phyloP scores from a whole-genome alignment of 139 green algal genomes.

The Trebouxia sp. region DNA sequence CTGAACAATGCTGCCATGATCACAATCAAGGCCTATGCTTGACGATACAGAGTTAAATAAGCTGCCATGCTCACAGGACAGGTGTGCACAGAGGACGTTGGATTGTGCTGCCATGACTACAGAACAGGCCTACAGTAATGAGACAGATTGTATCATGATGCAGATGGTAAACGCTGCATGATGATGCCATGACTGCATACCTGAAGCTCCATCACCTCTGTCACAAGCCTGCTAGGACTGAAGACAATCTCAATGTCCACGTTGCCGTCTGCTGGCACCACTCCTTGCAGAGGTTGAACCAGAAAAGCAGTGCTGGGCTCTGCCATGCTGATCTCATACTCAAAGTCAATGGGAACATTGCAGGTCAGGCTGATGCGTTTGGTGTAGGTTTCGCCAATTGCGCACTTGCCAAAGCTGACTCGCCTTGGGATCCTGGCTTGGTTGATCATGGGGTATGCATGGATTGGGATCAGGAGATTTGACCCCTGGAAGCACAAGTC shows the following conservation, averaged over 20 bases:
- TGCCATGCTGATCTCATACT: conserved; percentile 41
- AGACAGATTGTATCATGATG: no score
- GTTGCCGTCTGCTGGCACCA: conserved; percentile 47
- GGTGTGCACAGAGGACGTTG: no score
- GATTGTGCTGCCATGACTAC: no score
- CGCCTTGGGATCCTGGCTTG: conserved; percentile 56
- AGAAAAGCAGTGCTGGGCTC: conserved; percentile 10
- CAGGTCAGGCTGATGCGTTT: conserved; percentile 54
- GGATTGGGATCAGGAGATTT: conserved; percentile 63
- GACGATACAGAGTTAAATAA: no score
- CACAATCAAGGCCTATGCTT: no score
- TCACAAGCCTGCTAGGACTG: conserved; percentile 41
- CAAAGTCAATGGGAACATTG: conserved; percentile 62
- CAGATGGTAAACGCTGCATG: no score
- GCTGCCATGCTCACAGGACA: no score
- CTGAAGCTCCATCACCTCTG: conserved; percentile 45
- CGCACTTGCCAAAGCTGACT: conserved; percentile 58
- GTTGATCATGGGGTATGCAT: conserved; percentile 67
- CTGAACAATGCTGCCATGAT: no score
- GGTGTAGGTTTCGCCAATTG: conserved; percentile 42
- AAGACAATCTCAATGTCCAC: conserved; percentile 43
- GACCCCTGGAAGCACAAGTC: conserved; percentile 38
- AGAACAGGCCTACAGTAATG: no score
- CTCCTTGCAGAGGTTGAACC: conserved; percentile 29
- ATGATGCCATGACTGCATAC: conserved; percentile 23